Conservation (phyloP, 2,329 filamentous ascomycete genomes). For the Lasiodiplodia sp. region DNA sequence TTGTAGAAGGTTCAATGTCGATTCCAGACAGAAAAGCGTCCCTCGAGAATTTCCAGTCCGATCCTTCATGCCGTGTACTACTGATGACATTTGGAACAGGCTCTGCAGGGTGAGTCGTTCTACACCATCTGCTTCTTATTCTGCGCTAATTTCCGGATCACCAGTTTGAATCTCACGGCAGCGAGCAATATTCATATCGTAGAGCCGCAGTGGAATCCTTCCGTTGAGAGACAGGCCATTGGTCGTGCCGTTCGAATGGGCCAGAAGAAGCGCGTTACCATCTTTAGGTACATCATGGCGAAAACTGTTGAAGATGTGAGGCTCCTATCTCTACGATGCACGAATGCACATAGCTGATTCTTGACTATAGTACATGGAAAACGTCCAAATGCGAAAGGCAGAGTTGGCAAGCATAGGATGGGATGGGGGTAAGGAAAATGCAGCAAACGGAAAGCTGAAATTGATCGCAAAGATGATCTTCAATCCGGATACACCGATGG, state of each 20-base stretch:
- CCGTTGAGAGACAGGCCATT: constrained; percentile 40
- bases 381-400: not conserved
- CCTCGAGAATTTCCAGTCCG: constrained; percentile 32
- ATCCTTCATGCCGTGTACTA: constrained; percentile 33
- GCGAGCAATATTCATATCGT: constrained; percentile 36
- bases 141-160: too few species aligned
- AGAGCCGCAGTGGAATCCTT: constrained; percentile 43
- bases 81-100: constrained; percentile 39
- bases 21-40: constrained; percentile 32
- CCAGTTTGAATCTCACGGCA: constrained; percentile 32
- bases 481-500: too few species aligned
- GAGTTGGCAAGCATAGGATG: not conserved
- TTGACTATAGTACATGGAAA: not conserved
- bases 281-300: constrained; percentile 39
- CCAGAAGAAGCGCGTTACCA: constrained; percentile 36
- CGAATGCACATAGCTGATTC: not conserved
- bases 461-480: not conserved
- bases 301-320: constrained; percentile 37
- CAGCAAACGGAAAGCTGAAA: not conserved
- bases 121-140: too few species aligned
- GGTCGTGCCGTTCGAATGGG: constrained; percentile 37
- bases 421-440: not conserved
- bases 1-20: constrained; percentile 34
- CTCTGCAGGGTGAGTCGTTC: constrained; percentile 32
- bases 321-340: not conserved